These are phyloP conservation scores for Xylaria cubensis DNA, from an alignment of 495 filamentous ascomycete species.

Conservation along the genomic window DNA sequence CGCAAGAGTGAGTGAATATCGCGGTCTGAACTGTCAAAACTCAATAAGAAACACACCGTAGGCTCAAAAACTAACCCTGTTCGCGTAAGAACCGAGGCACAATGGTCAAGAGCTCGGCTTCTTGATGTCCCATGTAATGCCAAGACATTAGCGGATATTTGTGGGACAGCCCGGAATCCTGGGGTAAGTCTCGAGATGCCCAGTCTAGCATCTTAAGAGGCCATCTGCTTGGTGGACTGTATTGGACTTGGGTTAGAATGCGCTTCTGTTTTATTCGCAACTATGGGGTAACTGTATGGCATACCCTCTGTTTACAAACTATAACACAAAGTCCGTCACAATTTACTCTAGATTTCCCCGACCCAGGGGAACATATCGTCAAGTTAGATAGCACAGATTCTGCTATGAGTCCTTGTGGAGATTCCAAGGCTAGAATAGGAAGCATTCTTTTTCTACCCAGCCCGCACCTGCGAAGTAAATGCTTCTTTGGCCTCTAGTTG, in stretches of 20 bases:
- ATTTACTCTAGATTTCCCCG: constrained; percentile 64
- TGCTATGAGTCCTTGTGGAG: constrained; percentile 62
- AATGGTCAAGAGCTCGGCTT: not conserved
- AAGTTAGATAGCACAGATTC: constrained; percentile 60
- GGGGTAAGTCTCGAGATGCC: not conserved
- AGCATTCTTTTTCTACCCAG: constrained; percentile 58
- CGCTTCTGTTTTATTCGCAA: not conserved
- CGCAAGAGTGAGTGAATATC: not conserved
- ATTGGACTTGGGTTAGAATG: not conserved
- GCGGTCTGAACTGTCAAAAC: not conserved
- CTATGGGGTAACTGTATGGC: not conserved
- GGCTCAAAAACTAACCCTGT: not conserved
- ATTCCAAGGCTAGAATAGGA: constrained; percentile 58
- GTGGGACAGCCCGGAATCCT: not conserved
- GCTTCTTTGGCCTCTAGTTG: constrained; percentile 63
- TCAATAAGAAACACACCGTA: not conserved
- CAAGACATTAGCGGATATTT: not conserved
- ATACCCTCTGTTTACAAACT: not conserved
- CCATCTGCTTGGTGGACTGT: not conserved
- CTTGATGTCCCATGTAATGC: not conserved
- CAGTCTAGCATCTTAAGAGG: no score
- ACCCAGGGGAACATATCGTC: constrained; percentile 52
- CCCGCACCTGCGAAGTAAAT: constrained; percentile 57
- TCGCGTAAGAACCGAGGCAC: constrained; percentile 19
- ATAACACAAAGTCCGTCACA: not conserved